Evolutionary conservation across 1,284 basidiomycete genomes (phyloP), one percentile per base, ranked within the genome.

Genomic region (Tylopilus orsonianus): DNA sequence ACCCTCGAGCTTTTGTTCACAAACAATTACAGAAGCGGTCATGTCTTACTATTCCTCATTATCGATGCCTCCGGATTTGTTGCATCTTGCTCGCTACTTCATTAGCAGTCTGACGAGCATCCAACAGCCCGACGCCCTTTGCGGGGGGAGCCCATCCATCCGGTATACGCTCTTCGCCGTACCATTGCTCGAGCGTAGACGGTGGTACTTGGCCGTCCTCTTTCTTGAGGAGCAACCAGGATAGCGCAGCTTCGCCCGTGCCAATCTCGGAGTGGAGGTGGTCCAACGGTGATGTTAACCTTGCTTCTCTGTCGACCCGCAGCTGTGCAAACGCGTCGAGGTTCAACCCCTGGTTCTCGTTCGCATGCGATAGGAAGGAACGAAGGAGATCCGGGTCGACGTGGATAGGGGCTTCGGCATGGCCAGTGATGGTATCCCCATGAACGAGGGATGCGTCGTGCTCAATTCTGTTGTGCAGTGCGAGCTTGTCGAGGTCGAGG

Each of bases 401-500:
- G 2, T 43, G 29, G 6, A 57, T 66, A 12, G 71, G 71, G 1
- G 71, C 71, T 50, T 58, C 64, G 3, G 53, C 30, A 6, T 60
- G 55, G 5, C 58, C 64, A 2, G 39, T 35, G 8, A 41, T 47
- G 10, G 67, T 50, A 37, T 73, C 58, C 6, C 47, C 54, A 46
- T 80, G 80, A 5, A 76, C 75, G 23, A 81, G 67, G 3, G 76
- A 74, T 5, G 71, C 78, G 48, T 81, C 70, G 55, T 81, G 79
- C 27, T 80, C 71, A 43, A 82, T 78, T 23, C 70, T 71, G 49
- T 62, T 62, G 43, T 68, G 73, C 37, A 56, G 41, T 2, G 74
- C 74, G 20, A 75, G 71, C 23, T 65, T 59, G 29, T 70, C 70
- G 37, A 82, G 72, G 52, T 67, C 63, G 49, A 73, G 54, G n/a